These are phyloP conservation scores for Diplosphaera chodatii DNA, from an alignment of 139 green algal genomes.

Conservation along the genomic window DNA sequence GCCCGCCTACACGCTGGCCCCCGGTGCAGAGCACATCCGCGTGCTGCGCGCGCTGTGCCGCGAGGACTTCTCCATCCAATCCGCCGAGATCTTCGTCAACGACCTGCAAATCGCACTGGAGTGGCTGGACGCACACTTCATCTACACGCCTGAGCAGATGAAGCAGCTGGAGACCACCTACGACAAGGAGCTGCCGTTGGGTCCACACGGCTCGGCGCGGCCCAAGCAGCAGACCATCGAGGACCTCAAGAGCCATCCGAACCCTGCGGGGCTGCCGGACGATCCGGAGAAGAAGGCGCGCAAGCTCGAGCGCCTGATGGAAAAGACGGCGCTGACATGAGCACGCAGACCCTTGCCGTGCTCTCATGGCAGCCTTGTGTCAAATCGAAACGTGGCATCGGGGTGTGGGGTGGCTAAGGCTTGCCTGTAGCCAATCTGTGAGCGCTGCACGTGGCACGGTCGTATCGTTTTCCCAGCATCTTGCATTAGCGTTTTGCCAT, in stretches of 20 bases:
- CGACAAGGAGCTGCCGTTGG: not conserved
- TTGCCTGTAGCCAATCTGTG: no score
- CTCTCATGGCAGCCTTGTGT: no score
- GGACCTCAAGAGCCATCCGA: not conserved
- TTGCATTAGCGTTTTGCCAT: no score
- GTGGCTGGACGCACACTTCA: conserved; percentile 50
- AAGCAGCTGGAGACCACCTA: not conserved
- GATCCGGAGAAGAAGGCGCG: not conserved
- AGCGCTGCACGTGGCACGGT: no score
- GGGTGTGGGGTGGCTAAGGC: no score
- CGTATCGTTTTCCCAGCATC: no score
- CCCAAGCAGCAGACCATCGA: not conserved
- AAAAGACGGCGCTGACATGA: not conserved
- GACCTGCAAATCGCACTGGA: conserved; percentile 33
- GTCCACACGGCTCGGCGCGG: not conserved
- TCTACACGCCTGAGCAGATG: conserved; percentile 16
- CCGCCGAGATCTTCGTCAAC: conserved; percentile 32
- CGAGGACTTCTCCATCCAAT: conserved; percentile 41
- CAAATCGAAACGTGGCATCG: no score
- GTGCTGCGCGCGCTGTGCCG: conserved; percentile 29
- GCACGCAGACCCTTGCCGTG: no score
- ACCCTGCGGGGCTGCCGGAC: not conserved
- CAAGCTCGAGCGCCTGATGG: not conserved
- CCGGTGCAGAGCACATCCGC: conserved; percentile 25
- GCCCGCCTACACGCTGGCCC: conserved; percentile 60